Evolutionary conservation across 1,284 basidiomycete genomes (phyloP).

Genomic region (Boletellus deceptivus): DNA sequence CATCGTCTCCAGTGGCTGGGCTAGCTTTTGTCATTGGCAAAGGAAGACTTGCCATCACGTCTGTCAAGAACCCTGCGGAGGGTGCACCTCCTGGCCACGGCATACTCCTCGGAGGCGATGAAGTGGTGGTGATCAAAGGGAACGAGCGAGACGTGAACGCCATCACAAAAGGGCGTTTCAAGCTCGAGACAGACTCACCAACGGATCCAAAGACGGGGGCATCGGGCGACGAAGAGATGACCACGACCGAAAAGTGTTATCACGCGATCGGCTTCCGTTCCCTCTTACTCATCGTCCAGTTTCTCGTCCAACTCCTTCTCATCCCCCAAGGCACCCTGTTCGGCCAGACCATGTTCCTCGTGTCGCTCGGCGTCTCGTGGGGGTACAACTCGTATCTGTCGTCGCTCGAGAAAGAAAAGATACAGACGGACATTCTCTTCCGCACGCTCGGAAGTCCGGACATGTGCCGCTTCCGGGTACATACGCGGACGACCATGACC

Average conservation of each 20-base stretch:
- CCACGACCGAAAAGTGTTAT: background rate
- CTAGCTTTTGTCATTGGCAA: conserved; percentile 19
- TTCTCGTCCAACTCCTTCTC: conserved; percentile 31
- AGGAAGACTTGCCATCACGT: conserved; percentile 16
- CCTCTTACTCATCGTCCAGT: conserved; percentile 23
- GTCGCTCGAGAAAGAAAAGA: conserved; percentile 25
- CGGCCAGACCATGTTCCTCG: conserved; percentile 31
- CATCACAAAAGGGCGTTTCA: conserved; percentile 29
- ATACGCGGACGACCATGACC: conserved; percentile 15
- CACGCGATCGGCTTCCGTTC: conserved; percentile 24
- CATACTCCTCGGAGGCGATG: conserved; percentile 11
- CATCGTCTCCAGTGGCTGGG: conserved; percentile 28
- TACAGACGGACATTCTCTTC: conserved; percentile 23
- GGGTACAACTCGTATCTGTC: conserved; percentile 26
- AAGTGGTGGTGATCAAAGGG: conserved; percentile 27
- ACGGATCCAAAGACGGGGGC: background rate
- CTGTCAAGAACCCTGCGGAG: background rate
- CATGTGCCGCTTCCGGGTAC: conserved; percentile 11
- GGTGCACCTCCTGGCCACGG: conserved; percentile 25
- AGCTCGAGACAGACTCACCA: conserved; percentile 5
- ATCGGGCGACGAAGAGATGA: background rate
- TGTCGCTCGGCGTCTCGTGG: conserved; percentile 28
- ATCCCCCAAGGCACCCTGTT: conserved; percentile 28
- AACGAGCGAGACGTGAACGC: conserved; percentile 28
- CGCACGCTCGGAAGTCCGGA: conserved; percentile 6